Evolutionary conservation across 2,329 filamentous ascomycete species (phyloP).

Genomic region (Colletotrichum godetiae): DNA sequence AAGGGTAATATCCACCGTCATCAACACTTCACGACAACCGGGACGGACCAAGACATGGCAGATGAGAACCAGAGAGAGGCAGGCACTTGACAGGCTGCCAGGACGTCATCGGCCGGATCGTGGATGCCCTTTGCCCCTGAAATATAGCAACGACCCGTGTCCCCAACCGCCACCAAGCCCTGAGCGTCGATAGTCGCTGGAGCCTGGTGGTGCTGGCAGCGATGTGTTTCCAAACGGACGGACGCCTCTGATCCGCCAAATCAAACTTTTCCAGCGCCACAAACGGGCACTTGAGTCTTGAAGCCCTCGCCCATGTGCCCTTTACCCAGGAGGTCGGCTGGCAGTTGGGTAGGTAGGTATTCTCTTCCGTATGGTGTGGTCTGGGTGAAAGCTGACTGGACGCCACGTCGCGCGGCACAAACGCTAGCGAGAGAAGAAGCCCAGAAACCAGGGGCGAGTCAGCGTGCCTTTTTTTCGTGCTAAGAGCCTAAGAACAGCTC

Average conservation of each 20-base stretch:
- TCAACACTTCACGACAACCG: not conserved
- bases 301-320: too few species aligned
- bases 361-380: not conserved
- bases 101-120: slow-evolving; percentile 1
- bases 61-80: not conserved
- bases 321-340: not conserved
- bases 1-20: slow-evolving; percentile 1
- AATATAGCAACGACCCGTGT: not conserved
- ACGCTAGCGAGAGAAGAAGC: slow-evolving; percentile 18
- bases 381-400: slow-evolving; percentile 23
- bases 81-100: slow-evolving; percentile 4
- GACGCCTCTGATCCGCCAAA: slow-evolving; percentile 6
- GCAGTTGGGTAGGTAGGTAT: not conserved
- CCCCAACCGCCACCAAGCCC: slow-evolving; percentile 7
- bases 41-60: not conserved
- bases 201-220: not conserved
- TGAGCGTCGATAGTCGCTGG: slow-evolving; percentile 2
- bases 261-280: slow-evolving; percentile 21
- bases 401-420: slow-evolving; percentile 28
- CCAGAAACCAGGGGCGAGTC: slow-evolving; percentile 22
- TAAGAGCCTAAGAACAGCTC: slow-evolving; percentile 24
- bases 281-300: slow-evolving; percentile 15
- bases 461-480: not conserved
- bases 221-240: slow-evolving; percentile 6
- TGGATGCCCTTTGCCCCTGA: slow-evolving; percentile 20